Conservation (phyloP, 768 basidiomycete species). For the Rhodotorula kratochvilovae region DNA sequence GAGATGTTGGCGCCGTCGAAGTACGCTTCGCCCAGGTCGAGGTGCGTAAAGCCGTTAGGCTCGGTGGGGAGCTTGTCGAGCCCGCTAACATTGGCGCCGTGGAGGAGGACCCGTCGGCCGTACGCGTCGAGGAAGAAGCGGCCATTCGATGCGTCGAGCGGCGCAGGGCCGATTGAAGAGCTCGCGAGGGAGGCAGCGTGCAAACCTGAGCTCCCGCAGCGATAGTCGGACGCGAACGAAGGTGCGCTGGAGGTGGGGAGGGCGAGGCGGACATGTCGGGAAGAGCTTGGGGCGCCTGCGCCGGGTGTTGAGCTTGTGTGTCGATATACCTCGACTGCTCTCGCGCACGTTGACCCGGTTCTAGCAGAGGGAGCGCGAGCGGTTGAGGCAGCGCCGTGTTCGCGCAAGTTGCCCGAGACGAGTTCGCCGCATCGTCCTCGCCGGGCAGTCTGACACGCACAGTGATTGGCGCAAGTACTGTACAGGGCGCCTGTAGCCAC, state of each 20-base stretch:
- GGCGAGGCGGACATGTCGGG: no score
- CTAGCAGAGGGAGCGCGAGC: no score
- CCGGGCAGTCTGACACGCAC: no score
- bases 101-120: constrained; percentile 71
- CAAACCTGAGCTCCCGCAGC: background rate
- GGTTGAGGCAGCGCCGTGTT: no score
- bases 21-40: constrained; percentile 59
- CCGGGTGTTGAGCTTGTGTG: no score
- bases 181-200: constrained; percentile 48
- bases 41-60: constrained; percentile 55
- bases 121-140: constrained; percentile 75
- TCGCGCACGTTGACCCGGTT: no score
- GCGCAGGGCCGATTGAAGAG: constrained; percentile 66
- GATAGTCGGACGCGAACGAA: constrained; percentile 14
- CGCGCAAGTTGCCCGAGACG: no score
- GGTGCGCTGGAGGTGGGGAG: background rate
- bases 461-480: no score
- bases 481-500: no score
- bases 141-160: constrained; percentile 62
- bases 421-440: no score
- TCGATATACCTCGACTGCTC: no score
- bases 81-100: constrained; percentile 83
- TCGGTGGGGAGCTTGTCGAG: constrained; percentile 57
- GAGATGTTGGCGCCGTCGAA: constrained; percentile 66
- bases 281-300: no score